Evolutionary conservation across 2,329 filamentous ascomycete genomes (phyloP), one percentile per base, ranked within the genome.

Genomic region (Trichophyton rubrum): DNA sequence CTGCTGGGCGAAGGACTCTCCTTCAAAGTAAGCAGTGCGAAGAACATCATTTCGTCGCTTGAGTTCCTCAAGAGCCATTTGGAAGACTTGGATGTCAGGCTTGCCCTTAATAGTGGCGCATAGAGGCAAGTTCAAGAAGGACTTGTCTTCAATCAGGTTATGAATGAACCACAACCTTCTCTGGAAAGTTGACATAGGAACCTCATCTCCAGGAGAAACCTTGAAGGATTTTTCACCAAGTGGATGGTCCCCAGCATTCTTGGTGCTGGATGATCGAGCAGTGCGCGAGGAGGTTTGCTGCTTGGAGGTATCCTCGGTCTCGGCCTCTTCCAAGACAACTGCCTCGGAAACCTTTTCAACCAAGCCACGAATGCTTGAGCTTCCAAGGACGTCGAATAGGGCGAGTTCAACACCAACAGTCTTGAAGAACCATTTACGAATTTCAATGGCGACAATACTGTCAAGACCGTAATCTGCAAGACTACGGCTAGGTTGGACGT

Each of bases 141-240:
- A 63, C 40, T 62, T 63, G 59, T 68, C 66, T 40, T 64, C 62
- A 7, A 66, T 49, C 22, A 67, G 57, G 40, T 68, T 66, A 55
- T 68, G 66, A n/a, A 67, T 58, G 51, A 66, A 67, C 66, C 66
- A 68, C 5, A 67, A 38, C 45, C 67, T 63, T 35, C 63, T 63
- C 58, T 68, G 66, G 59, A 63, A 68, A 51, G 64, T 65, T 0
- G 68, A 69, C 63, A 69, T 66, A 13, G 67, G 68, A 57, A 67
- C 55, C 20, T 61, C 57, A 15, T 59, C 30, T 15, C 24, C 55
- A 49, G 55, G 13, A 3, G 53, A 51, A 9, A 65, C 53, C 22
- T 63, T 63, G 58, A 67, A 63, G 9, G 59, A 56, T 15, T 57
- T 62, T 20, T 63, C 63, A 20, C 63, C 57, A 15, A 57, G 22